Conservation (phyloP, 2,329 filamentous ascomycete species). For the Xylariaceae sp. region DNA sequence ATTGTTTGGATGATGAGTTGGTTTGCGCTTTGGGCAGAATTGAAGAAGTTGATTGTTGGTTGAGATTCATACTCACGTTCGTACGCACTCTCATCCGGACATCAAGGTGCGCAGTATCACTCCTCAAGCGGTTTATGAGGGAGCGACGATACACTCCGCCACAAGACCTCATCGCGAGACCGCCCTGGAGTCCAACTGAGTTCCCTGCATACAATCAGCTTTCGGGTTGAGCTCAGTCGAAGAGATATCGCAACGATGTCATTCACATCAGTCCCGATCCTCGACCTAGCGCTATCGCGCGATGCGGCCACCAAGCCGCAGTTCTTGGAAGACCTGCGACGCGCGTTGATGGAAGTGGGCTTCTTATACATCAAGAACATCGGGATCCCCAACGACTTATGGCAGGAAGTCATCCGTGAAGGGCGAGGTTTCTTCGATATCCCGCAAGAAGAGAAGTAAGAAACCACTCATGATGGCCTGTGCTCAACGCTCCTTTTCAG, state of each 20-base stretch:
- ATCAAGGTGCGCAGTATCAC: too few relatives aligned
- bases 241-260: slow-evolving; percentile 43
- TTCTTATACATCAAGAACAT: slow-evolving; percentile 83
- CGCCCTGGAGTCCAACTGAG: too few relatives aligned
- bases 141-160: too few relatives aligned
- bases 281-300: slow-evolving; percentile 65
- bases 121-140: too few relatives aligned
- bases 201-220: too few relatives aligned
- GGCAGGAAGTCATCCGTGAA: slow-evolving; percentile 59
- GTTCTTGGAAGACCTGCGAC: slow-evolving; percentile 66
- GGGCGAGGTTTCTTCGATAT: slow-evolving; percentile 73
- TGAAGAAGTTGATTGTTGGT: too few relatives aligned
- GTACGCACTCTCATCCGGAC: too few relatives aligned
- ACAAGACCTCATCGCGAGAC: too few relatives aligned
- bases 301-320: slow-evolving; percentile 61
- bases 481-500: not conserved
- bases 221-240: too few relatives aligned
- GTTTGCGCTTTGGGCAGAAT: too few relatives aligned
- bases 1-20: too few relatives aligned
- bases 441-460: slow-evolving; percentile 67
- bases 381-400: slow-evolving; percentile 61
- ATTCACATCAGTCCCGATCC: slow-evolving; percentile 70
- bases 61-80: too few relatives aligned
- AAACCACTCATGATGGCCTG: slow-evolving; percentile 1
- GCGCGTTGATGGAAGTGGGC: slow-evolving; percentile 78